Evolutionary conservation across 2,329 filamentous ascomycete genomes (phyloP), one percentile per base, ranked within the genome.

Genomic region (Chrysoporthe austroafricana): DNA sequence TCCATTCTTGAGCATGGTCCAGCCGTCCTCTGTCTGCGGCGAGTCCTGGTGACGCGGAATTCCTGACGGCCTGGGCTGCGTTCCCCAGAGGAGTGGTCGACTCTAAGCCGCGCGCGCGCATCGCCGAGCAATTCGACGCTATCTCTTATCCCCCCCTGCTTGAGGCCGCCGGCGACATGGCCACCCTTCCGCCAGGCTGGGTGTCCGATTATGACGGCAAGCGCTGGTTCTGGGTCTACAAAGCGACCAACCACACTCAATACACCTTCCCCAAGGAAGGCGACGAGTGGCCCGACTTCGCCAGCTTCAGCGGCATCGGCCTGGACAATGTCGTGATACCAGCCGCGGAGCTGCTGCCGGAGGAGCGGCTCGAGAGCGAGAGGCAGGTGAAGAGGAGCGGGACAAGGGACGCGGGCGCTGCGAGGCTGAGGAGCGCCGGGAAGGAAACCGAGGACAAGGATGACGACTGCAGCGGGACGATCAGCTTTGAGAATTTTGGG

Each of bases 211-310:
- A 88, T 72, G 86, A 88, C 70, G 85, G 85, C 64, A 72, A 69
- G 16, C 82, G 86, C 36, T 88, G 86, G 86, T 84, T 87, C 76
- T 88, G 85, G 74, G 81, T 81, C 63, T 87, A 85, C 77, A 84
- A 80, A 70, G 77, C 85, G 34, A 86, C 83, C 9, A 85, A 85
- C 11, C 77, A 83, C 46, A 76, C 83, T 18, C 86, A 88, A 74
- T 88, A 83, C 72, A 83, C 83, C 68, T 88, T 88, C 70, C 86
- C 86, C 6, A 80, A 80, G 56, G 81, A 83, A 5, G 86, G 86
- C 70, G 86, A 88, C 72, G 86, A 88, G 76, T 88, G 84, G 63
- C 85, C 86, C 59, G 83, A 86, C 72, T 85, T 80, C 26, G 39
- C 71, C 73, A 84, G 56, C 36, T 58, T 58, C 56, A 58, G 56